Conservation (phyloP, 169 alveolate species). For the Plasmodium gallinaceum region DNA sequence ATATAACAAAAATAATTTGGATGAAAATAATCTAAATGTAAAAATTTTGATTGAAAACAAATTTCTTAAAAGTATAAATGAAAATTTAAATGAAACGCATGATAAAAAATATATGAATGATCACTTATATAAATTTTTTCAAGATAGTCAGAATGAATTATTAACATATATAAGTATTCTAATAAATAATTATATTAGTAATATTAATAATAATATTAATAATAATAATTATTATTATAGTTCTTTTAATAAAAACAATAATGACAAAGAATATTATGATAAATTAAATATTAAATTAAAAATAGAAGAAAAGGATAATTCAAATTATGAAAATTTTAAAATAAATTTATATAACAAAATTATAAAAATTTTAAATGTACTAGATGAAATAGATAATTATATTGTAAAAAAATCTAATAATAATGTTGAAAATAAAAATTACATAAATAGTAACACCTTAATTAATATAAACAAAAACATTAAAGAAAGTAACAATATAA, state of each 20-base stretch:
- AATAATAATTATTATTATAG: neutral
- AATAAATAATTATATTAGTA: neutral
- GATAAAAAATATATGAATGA: neutral
- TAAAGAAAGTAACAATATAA: neutral
- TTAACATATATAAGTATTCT: neutral
- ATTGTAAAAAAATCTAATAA: neutral
- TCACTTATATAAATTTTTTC: constrained; percentile 1
- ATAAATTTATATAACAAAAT: neutral
- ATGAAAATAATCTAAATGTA: neutral
- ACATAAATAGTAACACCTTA: neutral
- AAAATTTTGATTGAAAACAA: neutral
- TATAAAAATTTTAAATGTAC: neutral
- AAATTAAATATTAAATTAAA: neutral
- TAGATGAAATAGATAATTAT: neutral
- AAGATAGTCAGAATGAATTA: neutral
- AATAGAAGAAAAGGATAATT: neutral
- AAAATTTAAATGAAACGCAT: neutral
- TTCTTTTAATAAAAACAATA: neutral
- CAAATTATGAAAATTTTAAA: constrained; percentile 1
- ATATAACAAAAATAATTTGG: neutral
- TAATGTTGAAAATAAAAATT: neutral
- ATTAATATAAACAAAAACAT: too few species aligned
- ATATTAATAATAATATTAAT: constrained; percentile 2
- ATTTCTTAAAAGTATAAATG: neutral
- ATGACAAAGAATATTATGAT: neutral